These are phyloP conservation scores for Microstegium vimineum DNA, from an alignment of 176 grass and related monocot species.

Conservation along the genomic window DNA sequence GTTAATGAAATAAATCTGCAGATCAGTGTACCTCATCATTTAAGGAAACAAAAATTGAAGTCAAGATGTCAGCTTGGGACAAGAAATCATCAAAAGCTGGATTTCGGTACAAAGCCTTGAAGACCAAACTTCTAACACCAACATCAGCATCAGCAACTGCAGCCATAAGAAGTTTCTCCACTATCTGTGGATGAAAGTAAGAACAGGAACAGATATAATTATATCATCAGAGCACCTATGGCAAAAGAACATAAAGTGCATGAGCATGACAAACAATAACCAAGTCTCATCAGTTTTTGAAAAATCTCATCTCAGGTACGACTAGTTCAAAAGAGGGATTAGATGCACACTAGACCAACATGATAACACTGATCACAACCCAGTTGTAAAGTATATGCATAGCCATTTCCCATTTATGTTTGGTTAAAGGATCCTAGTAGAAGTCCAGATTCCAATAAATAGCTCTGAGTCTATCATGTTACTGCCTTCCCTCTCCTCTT, in stretches of 20 bases:
- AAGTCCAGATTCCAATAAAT: not conserved
- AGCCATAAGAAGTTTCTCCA: conserved; percentile 90
- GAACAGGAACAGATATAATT: conserved; percentile 16
- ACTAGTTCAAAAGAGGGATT: not conserved
- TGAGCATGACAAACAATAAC: not conserved
- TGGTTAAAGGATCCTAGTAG: not conserved
- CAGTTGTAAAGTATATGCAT: not conserved
- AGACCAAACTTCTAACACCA: conserved; percentile 81
- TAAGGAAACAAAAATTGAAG: conserved; percentile 95
- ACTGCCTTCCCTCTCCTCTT: not conserved
- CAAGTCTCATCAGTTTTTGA: conserved; percentile 1
- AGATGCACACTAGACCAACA: not conserved
- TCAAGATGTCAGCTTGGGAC: conserved; percentile 90
- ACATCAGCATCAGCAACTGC: conserved; percentile 95
- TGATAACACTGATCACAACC: too few relatives aligned
- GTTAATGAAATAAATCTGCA: conserved; percentile 11
- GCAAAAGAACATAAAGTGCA: conserved; percentile 1
- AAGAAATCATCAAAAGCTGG: conserved; percentile 85
- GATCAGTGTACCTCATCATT: conserved; percentile 78
- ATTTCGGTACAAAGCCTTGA: conserved; percentile 65
- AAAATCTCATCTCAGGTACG: not conserved
- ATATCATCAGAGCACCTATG: not conserved
- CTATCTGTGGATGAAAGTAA: conserved; percentile 65
- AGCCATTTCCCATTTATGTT: not conserved
- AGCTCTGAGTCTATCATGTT: not conserved